Evolutionary conservation across 768 basidiomycete genomes (phyloP), one percentile per base, ranked within the genome.

Genomic region (Termitomyces sp.): DNA sequence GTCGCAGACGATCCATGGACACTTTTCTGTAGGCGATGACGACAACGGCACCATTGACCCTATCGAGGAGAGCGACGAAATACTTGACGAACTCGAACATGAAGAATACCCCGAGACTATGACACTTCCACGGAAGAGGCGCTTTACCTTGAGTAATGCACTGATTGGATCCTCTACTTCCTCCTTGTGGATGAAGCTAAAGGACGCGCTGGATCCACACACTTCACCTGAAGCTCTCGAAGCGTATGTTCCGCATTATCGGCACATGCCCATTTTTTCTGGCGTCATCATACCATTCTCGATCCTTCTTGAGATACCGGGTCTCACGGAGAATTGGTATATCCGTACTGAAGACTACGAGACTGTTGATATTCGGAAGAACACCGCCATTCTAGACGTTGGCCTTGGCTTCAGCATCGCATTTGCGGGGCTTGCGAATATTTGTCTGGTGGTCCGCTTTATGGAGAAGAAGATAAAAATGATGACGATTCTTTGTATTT

Each of bases 281-380:
- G 87, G 86, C 20, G 75, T 87, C 41, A 67, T 85, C 59, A 82
- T 89, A 37, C 87, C 89, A 0, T 90, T 94, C 64, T 81, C 86
- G 18, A 88, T 92, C 49, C 76, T 94, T n/a, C 76, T 93, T 31
- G 87, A 88, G 63, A 89, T 94, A 29, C 92, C 92, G 0, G 87
- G 87, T 16, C 70, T 92, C 12, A 92, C 89, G 1, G 85, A 84
- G 58, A 78, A 80, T 53, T 90, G 88, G 90, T 90, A 85, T 60
- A 79, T 87, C 56, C 78, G 78, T 6, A 89, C 82, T 0, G 71
- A 75, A 31, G 67, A 73, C 20, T 71, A 79, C 57, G 42, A 76
- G 26, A 68, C 72, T 4, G 70, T 86, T 1, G 79, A 87, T 36
- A 74, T 68, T 5, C 75, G 71, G 49, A 66, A 68, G 13, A 92